phyloP scores from a whole-genome alignment of 2,329 filamentous ascomycete genomes.

The Colletotrichum lindemuthianum region DNA sequence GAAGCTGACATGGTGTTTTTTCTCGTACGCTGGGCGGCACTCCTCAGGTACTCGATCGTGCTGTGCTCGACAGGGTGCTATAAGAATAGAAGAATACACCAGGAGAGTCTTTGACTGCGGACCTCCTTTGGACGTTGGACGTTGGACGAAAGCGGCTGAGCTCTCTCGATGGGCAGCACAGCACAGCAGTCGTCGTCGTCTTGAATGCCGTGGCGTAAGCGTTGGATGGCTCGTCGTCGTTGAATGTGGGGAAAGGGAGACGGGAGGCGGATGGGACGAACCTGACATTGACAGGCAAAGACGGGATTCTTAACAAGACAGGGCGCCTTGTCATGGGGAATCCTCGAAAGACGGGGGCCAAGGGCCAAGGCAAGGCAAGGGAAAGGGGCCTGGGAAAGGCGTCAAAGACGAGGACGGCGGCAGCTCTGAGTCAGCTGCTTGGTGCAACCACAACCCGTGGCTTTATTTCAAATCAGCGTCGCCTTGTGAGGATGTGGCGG shows the following conservation, averaged over 20 bases:
- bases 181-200: not conserved
- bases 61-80: not conserved
- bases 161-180: constrained; percentile 1
- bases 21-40: constrained; percentile 1
- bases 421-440: not conserved
- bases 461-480: not conserved
- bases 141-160: constrained; percentile 14
- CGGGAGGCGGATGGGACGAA: constrained; percentile 24
- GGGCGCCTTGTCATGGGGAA: constrained; percentile 7
- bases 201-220: constrained; percentile 12
- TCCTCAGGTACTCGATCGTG: not conserved
- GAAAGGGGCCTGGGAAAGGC: not conserved
- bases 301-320: constrained; percentile 18
- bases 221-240: not conserved
- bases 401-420: not conserved
- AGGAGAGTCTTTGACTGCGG: not conserved
- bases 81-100: constrained; percentile 5
- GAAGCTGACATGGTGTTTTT: constrained; percentile 20
- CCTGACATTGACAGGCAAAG: constrained; percentile 11
- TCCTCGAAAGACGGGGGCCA: not conserved
- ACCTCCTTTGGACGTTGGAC: not conserved
- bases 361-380: not conserved
- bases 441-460: not conserved
- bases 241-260: constrained; percentile 16
- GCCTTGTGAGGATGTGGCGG: too few relatives aligned